Evolutionary conservation across 192 early-diverging fungal genomes (phyloP), one percentile per base, ranked within the genome.

Genomic region (Borealophlyctis nickersoniae): DNA sequence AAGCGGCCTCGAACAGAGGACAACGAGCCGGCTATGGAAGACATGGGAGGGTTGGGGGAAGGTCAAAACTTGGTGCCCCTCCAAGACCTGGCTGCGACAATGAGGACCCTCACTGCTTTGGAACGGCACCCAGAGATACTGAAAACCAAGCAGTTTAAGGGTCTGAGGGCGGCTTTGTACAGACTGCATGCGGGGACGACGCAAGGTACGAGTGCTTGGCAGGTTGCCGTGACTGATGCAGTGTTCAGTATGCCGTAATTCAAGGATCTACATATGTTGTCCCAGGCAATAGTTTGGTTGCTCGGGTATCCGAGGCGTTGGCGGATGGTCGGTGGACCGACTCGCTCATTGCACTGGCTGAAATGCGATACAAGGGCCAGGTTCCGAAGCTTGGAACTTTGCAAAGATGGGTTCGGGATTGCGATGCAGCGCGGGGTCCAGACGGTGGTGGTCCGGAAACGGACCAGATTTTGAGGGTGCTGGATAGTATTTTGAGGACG

Each of bases 341-440:
- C 62, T 82, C 86, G 3, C 49, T 81, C 64, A 27, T 60, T 0
- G 62, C 70, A 3, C 61, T 85, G 57, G 76, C 67, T 19, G 81
- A 83, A 62, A 85, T 87, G 85, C 63, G 81, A 52, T 58, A 63
- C 11, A 65, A 67, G 11, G 77, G 74, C 0, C 66, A 73, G 48
- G 66, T 69, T 5, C 83, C 81, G 3, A 82, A 82, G 51, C 72
- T 88, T 3, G 87, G 87, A 19, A 77, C 82, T 0, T 54, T 88
- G 19, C 87, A 88, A 55, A 71, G 87, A 9, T 88, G 87, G 87
- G 82, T 85, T 28, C 70, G 87, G n/a, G 87, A 85, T 52, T 88
- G 87, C 53, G 87, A 88, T 66, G 87, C 87, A 3, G 86, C 81
- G n/a, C 76, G 76, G 0, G 66, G 69, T 19, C 63, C 78, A 29